phyloP scores from a whole-genome alignment of 352 stramenopile species.

The Globisporangium canariense region DNA sequence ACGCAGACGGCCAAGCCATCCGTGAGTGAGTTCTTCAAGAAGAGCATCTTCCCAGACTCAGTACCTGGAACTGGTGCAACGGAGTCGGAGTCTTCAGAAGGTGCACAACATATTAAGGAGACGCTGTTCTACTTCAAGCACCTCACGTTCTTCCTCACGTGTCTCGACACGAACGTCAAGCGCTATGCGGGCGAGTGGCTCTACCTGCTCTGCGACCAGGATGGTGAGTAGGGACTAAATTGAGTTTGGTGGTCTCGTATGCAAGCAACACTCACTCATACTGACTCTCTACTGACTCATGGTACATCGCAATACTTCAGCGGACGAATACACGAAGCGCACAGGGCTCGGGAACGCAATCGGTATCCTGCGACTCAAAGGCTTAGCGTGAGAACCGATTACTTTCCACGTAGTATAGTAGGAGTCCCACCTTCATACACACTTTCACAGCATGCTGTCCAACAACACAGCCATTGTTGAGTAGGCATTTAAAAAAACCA shows the following conservation, averaged over 20 bases:
- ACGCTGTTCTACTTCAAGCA: conserved; percentile 52
- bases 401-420: background rate
- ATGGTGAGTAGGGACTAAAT: conserved; percentile 34
- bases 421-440: background rate
- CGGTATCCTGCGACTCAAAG: conserved; percentile 66
- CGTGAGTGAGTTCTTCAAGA: conserved; percentile 41
- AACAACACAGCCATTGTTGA: background rate
- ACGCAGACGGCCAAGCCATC: conserved; percentile 27
- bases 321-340: conserved; percentile 66
- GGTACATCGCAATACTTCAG: conserved; percentile 20
- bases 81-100: background rate
- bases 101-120: background rate
- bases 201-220: conserved; percentile 69
- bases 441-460: background rate
- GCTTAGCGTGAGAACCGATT: conserved; percentile 30
- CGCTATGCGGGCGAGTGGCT: conserved; percentile 71
- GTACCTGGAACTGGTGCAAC: background rate
- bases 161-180: conserved; percentile 63
- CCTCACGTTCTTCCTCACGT: conserved; percentile 69
- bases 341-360: conserved; percentile 74
- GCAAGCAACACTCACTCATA: background rate
- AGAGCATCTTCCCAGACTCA: conserved; percentile 26
- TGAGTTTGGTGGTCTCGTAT: background rate
- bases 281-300: conserved; percentile 6
- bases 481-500: background rate